Evolutionary conservation across 2,329 filamentous ascomycete species (phyloP), one percentile per base, ranked within the genome.

Genomic region (Aspergillus quadrilineatus): DNA sequence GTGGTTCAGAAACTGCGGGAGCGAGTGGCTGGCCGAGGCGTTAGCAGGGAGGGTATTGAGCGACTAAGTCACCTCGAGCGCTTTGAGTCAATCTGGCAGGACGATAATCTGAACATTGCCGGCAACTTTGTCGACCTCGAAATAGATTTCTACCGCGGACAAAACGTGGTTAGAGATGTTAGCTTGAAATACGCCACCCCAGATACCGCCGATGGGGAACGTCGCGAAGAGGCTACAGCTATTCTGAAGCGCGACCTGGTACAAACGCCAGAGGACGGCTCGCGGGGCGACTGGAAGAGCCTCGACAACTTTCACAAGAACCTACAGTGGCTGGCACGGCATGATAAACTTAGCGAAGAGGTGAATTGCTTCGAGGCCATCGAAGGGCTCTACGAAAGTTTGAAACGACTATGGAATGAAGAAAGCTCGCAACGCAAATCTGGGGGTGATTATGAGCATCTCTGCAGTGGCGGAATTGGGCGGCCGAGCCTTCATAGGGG

Each of bases 91-190:
- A 73, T 78, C 42, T 78, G 75, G 75, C 75, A 78, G 58, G 75
- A 78, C 14, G 73, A 79, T 42, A 74, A 71, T 57, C 67, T 79
- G 44, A 78, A 69, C 47, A 77, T 79, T 58, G 77, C 76, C 6
- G 77, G 77, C 4, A 76, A 78, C 46, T 74, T 73, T 53, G 76
- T 79, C 32, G 77, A 79, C 51, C 65, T 79, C 14, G 77, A 79
- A 56, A 75, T 79, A 47, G 74, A 75, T 43, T 79, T 79, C 49
- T 68, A 77, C 46, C 65, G 69, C 1, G 67, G 66, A 4, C 62
- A 71, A 47, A 73, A 79, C 53, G 67, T 65, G 6, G 76, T 79
- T 36, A 75, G 73, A 54, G 70, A 77, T 52, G 75, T 78, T 48
- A 76, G 68, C 54, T 60, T 79, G 57, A 73, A 70, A 50, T 77